These are phyloP conservation scores for Phytophthora nicotianae DNA, from an alignment of 352 stramenopile genomes.

Conservation along the genomic window DNA sequence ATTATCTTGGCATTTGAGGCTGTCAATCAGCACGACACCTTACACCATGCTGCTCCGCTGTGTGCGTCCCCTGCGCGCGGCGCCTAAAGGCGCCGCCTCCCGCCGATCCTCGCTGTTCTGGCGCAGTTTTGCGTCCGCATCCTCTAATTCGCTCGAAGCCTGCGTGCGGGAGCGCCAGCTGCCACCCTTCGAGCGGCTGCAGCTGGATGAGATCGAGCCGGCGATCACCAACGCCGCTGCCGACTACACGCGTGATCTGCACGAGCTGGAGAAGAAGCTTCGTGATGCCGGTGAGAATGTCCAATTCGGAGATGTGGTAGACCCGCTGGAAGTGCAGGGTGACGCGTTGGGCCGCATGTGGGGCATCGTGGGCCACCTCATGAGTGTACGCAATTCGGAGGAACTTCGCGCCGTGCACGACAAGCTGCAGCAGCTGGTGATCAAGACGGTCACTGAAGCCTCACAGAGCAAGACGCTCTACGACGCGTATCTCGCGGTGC, in stretches of 20 bases:
- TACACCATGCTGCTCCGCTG: slow-evolving; percentile 34
- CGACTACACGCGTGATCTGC: slow-evolving; percentile 58
- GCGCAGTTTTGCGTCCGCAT: slow-evolving; percentile 22
- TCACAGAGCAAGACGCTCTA: slow-evolving; percentile 94
- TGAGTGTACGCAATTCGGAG: slow-evolving; percentile 96
- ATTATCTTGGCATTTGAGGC: not conserved
- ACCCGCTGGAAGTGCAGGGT: slow-evolving; percentile 92
- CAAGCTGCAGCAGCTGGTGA: slow-evolving; percentile 92
- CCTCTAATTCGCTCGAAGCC: slow-evolving; percentile 54
- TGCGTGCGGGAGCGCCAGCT: slow-evolving; percentile 66
- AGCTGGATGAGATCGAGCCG: slow-evolving; percentile 65
- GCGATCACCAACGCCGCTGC: slow-evolving; percentile 58
- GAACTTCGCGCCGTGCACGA: slow-evolving; percentile 94
- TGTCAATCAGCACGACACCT: not conserved
- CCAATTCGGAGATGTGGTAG: slow-evolving; percentile 89
- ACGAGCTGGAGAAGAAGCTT: slow-evolving; percentile 49
- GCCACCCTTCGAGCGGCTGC: slow-evolving; percentile 71
- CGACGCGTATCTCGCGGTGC: slow-evolving; percentile 86
- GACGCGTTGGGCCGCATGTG: slow-evolving; percentile 93
- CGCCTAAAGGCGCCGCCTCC: slow-evolving; percentile 3
- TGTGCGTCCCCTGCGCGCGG: slow-evolving; percentile 20
- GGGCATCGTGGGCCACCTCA: slow-evolving; percentile 96
- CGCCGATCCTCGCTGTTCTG: slow-evolving; percentile 26
- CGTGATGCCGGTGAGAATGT: slow-evolving; percentile 27
- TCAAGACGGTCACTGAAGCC: slow-evolving; percentile 92